phyloP scores from a whole-genome alignment of 495 filamentous ascomycete genomes.

The Neurospora sp. region DNA sequence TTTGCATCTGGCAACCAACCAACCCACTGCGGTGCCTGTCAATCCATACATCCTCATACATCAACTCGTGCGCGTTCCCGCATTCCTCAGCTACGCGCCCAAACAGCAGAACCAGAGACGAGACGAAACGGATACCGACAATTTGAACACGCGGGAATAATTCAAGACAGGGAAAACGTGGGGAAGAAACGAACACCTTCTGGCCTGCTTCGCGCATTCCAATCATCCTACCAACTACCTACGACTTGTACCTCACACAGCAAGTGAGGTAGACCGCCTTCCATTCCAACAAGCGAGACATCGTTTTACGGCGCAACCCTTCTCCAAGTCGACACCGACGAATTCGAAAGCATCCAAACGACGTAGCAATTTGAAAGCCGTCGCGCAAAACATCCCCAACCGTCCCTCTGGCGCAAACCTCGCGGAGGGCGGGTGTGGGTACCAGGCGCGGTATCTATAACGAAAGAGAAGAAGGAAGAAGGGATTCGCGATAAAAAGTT shows the following conservation, averaged over 20 bases:
- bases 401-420: conserved; percentile 11
- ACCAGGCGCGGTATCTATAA: conserved; percentile 7
- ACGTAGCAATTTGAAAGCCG: neutral
- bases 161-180: neutral
- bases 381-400: conserved; percentile 3
- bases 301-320: neutral
- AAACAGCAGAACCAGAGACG: neutral
- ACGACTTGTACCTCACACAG: neutral
- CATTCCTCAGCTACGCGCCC: neutral
- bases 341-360: neutral
- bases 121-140: neutral
- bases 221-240: neutral
- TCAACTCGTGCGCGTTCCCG: neutral
- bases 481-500: neutral
- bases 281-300: neutral
- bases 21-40: neutral
- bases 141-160: neutral
- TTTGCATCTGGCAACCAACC: neutral
- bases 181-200: neutral
- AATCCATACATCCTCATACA: neutral
- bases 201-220: neutral
- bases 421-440: conserved; percentile 34
- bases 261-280: neutral
- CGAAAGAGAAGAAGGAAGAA: neutral
- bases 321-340: neutral